phyloP scores from a whole-genome alignment of 2,329 filamentous ascomycete species.

The Tolypocladium tundrense region DNA sequence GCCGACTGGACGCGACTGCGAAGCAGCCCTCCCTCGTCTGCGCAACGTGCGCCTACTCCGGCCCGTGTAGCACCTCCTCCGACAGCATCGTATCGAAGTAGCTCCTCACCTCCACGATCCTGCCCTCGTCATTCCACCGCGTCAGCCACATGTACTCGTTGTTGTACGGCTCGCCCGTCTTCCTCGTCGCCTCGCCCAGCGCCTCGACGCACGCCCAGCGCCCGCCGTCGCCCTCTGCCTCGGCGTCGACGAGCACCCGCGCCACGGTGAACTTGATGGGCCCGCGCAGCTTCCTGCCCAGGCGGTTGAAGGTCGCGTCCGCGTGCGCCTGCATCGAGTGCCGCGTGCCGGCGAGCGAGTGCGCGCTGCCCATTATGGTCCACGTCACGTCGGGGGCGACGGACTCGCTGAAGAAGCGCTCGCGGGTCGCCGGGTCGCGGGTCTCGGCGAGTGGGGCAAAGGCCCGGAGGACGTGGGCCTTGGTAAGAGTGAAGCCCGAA shows the following conservation, averaged over 20 bases:
- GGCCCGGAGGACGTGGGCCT: conserved; percentile 8
- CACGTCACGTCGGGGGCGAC: conserved; percentile 7
- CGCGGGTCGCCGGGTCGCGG: conserved; percentile 5
- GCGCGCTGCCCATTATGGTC: conserved; percentile 13
- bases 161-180: conserved; percentile 10
- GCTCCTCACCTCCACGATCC: conserved; percentile 12
- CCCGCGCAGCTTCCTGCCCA: conserved; percentile 8
- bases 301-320: conserved; percentile 9
- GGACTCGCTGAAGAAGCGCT: conserved; percentile 9
- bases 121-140: conserved; percentile 12
- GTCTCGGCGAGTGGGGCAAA: conserved; percentile 11
- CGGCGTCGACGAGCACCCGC: conserved; percentile 11
- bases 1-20: neutral
- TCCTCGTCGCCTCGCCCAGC: conserved; percentile 9
- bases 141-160: conserved; percentile 15
- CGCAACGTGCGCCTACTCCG: neutral
- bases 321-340: conserved; percentile 2
- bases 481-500: conserved; percentile 11
- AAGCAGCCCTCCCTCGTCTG: neutral
- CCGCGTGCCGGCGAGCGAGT: conserved; percentile 12
- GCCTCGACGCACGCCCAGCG: conserved; percentile 14
- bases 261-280: conserved; percentile 12
- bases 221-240: conserved; percentile 9
- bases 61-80: conserved; percentile 8
- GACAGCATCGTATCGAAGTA: conserved; percentile 13